phyloP scores from a whole-genome alignment of 129 eudicot species.

The Pulicaria dysenterica region DNA sequence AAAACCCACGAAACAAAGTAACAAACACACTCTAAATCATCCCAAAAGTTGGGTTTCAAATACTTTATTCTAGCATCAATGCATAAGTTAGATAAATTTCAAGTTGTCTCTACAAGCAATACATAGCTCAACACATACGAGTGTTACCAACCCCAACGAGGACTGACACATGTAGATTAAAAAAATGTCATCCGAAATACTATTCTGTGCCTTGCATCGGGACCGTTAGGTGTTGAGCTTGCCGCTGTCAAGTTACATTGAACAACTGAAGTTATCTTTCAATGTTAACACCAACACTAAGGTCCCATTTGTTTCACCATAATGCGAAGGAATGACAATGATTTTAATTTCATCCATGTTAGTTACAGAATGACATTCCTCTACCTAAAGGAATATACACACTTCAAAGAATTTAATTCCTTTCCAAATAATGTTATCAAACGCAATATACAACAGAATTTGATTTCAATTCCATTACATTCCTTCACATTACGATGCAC shows the following conservation, averaged over 20 bases:
- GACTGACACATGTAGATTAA: neutral
- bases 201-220: constrained; percentile 25
- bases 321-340: no score
- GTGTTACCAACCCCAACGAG: neutral
- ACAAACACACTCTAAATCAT: neutral
- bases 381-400: no score
- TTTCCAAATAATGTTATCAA: no score
- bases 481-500: no score
- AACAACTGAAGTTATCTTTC: constrained; percentile 1
- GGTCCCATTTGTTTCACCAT: no score
- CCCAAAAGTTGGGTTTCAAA: neutral
- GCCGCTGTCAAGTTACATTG: constrained; percentile 10
- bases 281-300: neutral
- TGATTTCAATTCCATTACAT: no score
- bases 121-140: no score
- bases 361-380: no score
- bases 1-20: no score
- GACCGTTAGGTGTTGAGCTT: constrained; percentile 6
- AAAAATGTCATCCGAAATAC: neutral
- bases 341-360: no score
- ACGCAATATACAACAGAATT: no score
- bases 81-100: constrained; percentile 10
- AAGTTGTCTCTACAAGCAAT: neutral
- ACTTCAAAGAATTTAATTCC: no score
- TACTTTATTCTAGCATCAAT: neutral